A percentile compares a stretch with the other conserved stretches of the same genome.
Conservation (phyloP, 129 eudicot species). For the Calendula officinalis region DNA sequence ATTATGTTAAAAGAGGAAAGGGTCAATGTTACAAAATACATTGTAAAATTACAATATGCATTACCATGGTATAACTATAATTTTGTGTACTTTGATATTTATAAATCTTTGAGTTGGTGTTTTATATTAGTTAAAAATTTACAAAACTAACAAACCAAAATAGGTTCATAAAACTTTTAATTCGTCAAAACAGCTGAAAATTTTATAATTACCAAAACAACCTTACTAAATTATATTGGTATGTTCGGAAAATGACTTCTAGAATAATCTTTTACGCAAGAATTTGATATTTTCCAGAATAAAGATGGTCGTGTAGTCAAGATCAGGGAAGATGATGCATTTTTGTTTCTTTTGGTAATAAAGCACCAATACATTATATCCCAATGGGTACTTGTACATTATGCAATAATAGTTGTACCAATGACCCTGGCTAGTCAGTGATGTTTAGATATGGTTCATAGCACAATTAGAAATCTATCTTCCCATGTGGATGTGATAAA, state of each 20-base stretch:
- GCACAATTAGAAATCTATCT: constrained; percentile 34
- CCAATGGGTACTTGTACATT: not conserved
- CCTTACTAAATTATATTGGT: too few relatives aligned
- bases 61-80: too few relatives aligned
- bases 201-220: too few relatives aligned
- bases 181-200: too few relatives aligned
- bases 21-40: not conserved
- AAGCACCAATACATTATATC: not conserved
- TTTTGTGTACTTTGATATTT: too few relatives aligned
- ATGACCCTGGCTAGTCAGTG: not conserved
- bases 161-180: too few relatives aligned
- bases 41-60: too few relatives aligned
- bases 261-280: not conserved
- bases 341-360: not conserved
- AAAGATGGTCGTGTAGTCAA: constrained; percentile 1
- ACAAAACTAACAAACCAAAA: too few relatives aligned
- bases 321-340: not conserved
- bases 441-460: constrained; percentile 8
- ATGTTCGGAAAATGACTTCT: not conserved
- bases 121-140: too few relatives aligned
- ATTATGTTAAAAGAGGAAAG: too few relatives aligned
- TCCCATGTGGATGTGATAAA: constrained; percentile 36
- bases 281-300: constrained; percentile 10
- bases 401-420: constrained; percentile 6
- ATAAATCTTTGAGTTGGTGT: too few relatives aligned